Evolutionary conservation across 495 filamentous ascomycete species (phyloP), one percentile per base, ranked within the genome.

Genomic region (Neurospora cerealis): DNA sequence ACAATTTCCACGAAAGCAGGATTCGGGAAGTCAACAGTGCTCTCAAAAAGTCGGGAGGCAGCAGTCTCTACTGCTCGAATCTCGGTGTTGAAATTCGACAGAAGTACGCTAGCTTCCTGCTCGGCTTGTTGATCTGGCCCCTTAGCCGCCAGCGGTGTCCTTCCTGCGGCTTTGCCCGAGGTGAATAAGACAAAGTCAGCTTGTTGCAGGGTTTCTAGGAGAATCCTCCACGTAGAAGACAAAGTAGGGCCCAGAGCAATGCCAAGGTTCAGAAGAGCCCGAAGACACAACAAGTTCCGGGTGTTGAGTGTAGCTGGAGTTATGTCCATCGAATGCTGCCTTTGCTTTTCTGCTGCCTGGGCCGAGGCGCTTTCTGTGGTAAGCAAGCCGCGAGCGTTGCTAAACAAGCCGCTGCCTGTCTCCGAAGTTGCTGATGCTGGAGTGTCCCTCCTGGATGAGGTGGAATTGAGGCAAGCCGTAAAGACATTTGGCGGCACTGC

Each of bases 201-300:
- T 79, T 97, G 92, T 76, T 97, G 93, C 6, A 98, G 84, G 1
- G 94, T 96, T 75, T 97, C 95, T 3, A 98, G 84, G 24, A 98
- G 83, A 72, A 99, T 98, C 1, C 89, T 89, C 93, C 95, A 98
- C 34, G 95, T 92, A 21, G 86, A 85, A 39, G 91, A 91, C 21
- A 99, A 84, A 5, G 93, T 95, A 7, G 96, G 93, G 0, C 96
- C 96, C 8, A 99, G 83, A 46, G 96, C 96, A 79, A 98, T 99
- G 4, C 96, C 96, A 15, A 99, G 83, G 76, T 99, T 98, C 4
- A 99, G 85, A 17, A 98, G 86, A 70, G 96, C 96, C 77, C 96
- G 86, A 37, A 99, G 83, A 77, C 95, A 98, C 10, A 98, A 83
- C 1, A 99, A 85, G 79, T 99, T 98, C 13, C 96, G 88, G 15